A percentile compares a stretch with the other conserved stretches of the same genome.
Evolutionary conservation across 352 stramenopile species (phyloP).

Genomic region (Elongisporangium prolatum): DNA sequence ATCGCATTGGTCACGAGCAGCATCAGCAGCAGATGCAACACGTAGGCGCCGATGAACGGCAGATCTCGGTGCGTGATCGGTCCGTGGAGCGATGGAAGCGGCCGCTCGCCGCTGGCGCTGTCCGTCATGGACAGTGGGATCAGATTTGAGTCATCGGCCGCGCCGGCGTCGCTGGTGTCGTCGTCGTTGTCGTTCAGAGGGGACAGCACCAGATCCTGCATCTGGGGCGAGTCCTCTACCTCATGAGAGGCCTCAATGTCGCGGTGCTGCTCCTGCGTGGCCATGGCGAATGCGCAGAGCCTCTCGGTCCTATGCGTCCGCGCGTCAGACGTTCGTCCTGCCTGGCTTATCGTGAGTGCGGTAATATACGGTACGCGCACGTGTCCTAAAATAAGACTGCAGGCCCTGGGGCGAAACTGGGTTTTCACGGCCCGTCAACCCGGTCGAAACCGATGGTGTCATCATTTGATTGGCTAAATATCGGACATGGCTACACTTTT

Average conservation of each 20-base stretch:
- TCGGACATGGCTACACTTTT: background rate
- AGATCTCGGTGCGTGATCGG: slow-evolving; percentile 62
- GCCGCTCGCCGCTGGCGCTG: slow-evolving; percentile 44
- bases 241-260: background rate
- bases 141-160: slow-evolving; percentile 17
- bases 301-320: background rate
- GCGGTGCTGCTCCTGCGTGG: background rate
- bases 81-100: slow-evolving; percentile 54
- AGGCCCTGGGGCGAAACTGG: too few relatives aligned
- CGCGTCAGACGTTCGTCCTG: background rate
- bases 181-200: slow-evolving; percentile 30
- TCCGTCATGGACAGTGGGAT: slow-evolving; percentile 71
- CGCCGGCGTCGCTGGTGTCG: slow-evolving; percentile 18
- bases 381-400: background rate
- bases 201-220: slow-evolving; percentile 59
- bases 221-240: slow-evolving; percentile 17
- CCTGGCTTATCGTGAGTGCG: background rate
- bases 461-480: background rate
- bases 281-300: background rate
- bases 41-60: slow-evolving; percentile 40
- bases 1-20: slow-evolving; percentile 38
- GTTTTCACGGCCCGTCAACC: background rate
- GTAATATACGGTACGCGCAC: background rate
- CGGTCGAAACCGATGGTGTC: background rate
- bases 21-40: slow-evolving; percentile 47